phyloP scores from a whole-genome alignment of 2,329 filamentous ascomycete genomes.

The Calonectria fujianensis region DNA sequence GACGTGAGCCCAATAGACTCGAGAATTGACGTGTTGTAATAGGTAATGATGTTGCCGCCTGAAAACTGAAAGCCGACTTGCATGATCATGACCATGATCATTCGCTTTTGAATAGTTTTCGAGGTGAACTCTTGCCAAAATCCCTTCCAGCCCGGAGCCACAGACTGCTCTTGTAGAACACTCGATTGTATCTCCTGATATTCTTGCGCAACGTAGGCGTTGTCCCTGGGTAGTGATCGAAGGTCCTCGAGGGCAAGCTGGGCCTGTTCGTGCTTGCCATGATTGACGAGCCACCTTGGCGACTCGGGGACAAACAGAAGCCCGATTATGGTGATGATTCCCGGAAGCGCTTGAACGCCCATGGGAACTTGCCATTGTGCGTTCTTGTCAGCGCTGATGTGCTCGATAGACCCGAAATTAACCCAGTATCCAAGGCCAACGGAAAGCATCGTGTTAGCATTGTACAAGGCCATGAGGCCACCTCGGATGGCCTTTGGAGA shows the following conservation, averaged over 20 bases:
- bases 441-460: slow-evolving; percentile 39
- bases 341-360: slow-evolving; percentile 18
- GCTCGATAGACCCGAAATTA: slow-evolving; percentile 32
- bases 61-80: slow-evolving; percentile 37
- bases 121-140: slow-evolving; percentile 29
- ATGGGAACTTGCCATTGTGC: slow-evolving; percentile 14
- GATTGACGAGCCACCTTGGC: not conserved
- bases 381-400: slow-evolving; percentile 28
- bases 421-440: slow-evolving; percentile 38
- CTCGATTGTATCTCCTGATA: slow-evolving; percentile 13
- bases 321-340: slow-evolving; percentile 19
- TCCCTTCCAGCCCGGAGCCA: not conserved
- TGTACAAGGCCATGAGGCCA: slow-evolving; percentile 34
- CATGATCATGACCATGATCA: slow-evolving; percentile 39
- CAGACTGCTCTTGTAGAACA: not conserved
- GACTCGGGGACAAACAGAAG: slow-evolving; percentile 14
- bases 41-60: slow-evolving; percentile 36
- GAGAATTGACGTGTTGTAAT: slow-evolving; percentile 34
- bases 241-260: slow-evolving; percentile 20
- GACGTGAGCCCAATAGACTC: slow-evolving; percentile 33
- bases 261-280: not conserved
- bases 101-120: slow-evolving; percentile 26
- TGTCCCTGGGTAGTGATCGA: not conserved
- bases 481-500: slow-evolving; percentile 36
- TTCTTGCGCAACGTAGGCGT: slow-evolving; percentile 10